Conservation (phyloP, 208 protist species). For the Wallacemonas sp. region DNA sequence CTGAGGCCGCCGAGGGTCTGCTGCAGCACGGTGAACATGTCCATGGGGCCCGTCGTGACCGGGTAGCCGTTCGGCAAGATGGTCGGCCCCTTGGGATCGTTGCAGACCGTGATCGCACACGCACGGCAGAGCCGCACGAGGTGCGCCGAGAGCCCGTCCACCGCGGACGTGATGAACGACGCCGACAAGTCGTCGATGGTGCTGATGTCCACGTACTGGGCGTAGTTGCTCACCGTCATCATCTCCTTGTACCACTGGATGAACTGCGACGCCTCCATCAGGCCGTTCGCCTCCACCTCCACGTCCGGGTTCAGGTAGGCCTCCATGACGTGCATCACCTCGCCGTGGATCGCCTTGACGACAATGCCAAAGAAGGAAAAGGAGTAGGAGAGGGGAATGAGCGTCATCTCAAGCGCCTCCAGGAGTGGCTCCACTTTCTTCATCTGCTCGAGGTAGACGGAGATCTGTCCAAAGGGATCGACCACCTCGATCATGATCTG, state of each 20-base stretch:
- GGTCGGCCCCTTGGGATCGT: slow-evolving; percentile 48
- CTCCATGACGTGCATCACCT: slow-evolving; percentile 77
- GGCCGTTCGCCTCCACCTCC: slow-evolving; percentile 61
- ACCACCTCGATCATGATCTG: slow-evolving; percentile 83
- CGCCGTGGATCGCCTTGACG: slow-evolving; percentile 62
- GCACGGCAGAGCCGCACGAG: slow-evolving; percentile 71
- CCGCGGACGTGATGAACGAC: slow-evolving; percentile 69
- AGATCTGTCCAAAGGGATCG: slow-evolving; percentile 70
- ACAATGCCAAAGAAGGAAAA: slow-evolving; percentile 82
- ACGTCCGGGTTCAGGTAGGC: slow-evolving; percentile 51
- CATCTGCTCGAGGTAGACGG: slow-evolving; percentile 82
- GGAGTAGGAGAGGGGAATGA: slow-evolving; percentile 74
- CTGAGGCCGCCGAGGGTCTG: slow-evolving; percentile 78
- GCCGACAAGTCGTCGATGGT: slow-evolving; percentile 65
- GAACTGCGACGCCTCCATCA: slow-evolving; percentile 85
- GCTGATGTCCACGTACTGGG: slow-evolving; percentile 58
- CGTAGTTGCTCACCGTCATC: slow-evolving; percentile 69
- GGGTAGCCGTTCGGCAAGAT: slow-evolving; percentile 59
- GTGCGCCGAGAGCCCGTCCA: slow-evolving; percentile 74
- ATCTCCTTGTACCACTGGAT: slow-evolving; percentile 86
- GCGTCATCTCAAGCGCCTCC: slow-evolving; percentile 77
- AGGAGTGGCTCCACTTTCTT: slow-evolving; percentile 84
- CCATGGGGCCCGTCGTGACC: slow-evolving; percentile 79
- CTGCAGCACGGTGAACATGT: slow-evolving; percentile 87
- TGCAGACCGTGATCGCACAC: slow-evolving; percentile 72